Evolutionary conservation across 2,329 filamentous ascomycete species (phyloP).

Genomic region (Fusarium odoratissimum): DNA sequence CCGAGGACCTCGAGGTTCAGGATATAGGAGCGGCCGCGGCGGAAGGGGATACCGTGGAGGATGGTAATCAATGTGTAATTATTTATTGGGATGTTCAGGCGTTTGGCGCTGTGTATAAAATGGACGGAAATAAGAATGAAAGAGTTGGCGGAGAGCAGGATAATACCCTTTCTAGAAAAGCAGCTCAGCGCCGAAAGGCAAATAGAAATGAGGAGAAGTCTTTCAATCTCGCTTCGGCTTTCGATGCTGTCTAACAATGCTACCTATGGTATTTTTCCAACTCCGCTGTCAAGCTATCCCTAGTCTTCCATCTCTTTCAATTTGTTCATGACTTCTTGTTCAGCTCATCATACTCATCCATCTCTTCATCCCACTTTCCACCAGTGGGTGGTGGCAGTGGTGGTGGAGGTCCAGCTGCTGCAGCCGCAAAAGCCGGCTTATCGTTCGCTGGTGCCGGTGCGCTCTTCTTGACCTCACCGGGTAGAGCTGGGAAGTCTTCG

Average conservation of each 20-base stretch:
- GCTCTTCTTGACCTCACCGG: slow-evolving; percentile 44
- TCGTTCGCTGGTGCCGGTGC: slow-evolving; percentile 19
- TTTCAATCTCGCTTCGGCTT: slow-evolving; percentile 41
- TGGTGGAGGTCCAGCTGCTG: slow-evolving; percentile 41
- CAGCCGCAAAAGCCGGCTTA: slow-evolving; percentile 48
- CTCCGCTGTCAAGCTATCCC: slow-evolving; percentile 3
- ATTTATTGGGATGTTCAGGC: slow-evolving; percentile 25
- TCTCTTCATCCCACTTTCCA: slow-evolving; percentile 68
- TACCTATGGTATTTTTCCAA: slow-evolving; percentile 39
- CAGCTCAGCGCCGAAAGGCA: slow-evolving; percentile 9
- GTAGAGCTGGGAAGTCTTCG: slow-evolving; percentile 54
- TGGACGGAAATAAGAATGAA: slow-evolving; percentile 19
- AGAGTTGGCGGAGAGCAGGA: slow-evolving; percentile 20
- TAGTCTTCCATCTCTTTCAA: slow-evolving; percentile 3
- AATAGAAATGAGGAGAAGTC: slow-evolving; percentile 8
- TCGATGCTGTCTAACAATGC: slow-evolving; percentile 37
- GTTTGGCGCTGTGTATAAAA: slow-evolving; percentile 40
- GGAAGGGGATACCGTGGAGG: slow-evolving; percentile 63
- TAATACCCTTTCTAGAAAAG: slow-evolving; percentile 43
- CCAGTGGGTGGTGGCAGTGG: slow-evolving; percentile 48
- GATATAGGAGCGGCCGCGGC: slow-evolving; percentile 64
- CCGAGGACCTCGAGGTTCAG: slow-evolving; percentile 65
- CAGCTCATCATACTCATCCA: slow-evolving; percentile 62
- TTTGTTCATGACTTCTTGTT: slow-evolving; percentile 40
- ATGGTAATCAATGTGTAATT: slow-evolving; percentile 51